These are phyloP conservation scores for Arabis alpina DNA, from an alignment of 345 rosid species.

Conservation along the genomic window DNA sequence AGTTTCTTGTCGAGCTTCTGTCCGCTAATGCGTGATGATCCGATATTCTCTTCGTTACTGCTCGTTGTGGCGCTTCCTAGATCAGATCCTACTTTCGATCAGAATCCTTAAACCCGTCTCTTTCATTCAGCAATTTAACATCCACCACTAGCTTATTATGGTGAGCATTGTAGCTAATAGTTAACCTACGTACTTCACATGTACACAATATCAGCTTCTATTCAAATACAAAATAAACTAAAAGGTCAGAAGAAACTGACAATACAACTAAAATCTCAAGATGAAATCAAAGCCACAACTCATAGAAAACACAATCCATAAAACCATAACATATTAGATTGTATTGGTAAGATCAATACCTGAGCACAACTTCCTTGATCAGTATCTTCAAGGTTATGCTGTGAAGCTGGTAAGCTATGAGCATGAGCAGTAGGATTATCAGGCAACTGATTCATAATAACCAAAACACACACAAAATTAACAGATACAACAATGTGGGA, in stretches of 20 bases:
- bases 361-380: conserved; percentile 58
- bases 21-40: conserved; percentile 42
- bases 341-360: conserved; percentile 35
- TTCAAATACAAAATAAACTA: neutral
- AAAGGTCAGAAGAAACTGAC: too few relatives aligned
- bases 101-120: too few relatives aligned
- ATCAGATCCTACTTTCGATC: conserved; percentile 29
- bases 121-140: conserved; percentile 15
- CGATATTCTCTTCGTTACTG: conserved; percentile 46
- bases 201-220: conserved; percentile 4
- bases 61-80: conserved; percentile 39
- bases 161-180: conserved; percentile 24
- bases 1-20: conserved; percentile 32
- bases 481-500: neutral
- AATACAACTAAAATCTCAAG: neutral
- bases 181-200: conserved; percentile 5
- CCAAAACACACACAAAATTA: neutral
- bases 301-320: neutral
- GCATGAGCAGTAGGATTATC: conserved; percentile 41
- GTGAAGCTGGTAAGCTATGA: conserved; percentile 45
- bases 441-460: conserved; percentile 44
- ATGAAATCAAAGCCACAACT: neutral
- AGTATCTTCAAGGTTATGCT: conserved; percentile 49
- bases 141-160: conserved; percentile 19
- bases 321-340: neutral